Base-by-base conservation (phyloP, 495 filamentous ascomycete species). In the Lophiotrema nucula region DNA sequence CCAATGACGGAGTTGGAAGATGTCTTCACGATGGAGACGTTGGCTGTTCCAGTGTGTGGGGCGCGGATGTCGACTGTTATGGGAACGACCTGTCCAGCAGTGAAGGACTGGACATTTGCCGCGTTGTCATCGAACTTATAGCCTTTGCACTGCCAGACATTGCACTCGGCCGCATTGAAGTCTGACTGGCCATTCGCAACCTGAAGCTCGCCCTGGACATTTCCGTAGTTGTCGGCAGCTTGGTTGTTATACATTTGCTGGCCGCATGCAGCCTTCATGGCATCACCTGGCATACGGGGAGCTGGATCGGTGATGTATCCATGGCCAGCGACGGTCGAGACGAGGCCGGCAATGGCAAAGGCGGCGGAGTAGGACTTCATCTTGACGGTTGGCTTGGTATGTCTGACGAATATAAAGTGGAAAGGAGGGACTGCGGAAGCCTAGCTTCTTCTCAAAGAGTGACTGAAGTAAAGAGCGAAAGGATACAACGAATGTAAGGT, bases 121-220 rank as follows among this genome's bases (percentile, higher is more conserved):
- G 65, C 78, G 79, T 88, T 87, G 77, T 89, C 87, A 56, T 64
- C 83, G 69, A 82, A 88, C 70, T 88, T 82, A 72, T 81, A 81
- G 46, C 87, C 87, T 66, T 83, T 85, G 84, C 87, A 89, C 13
- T 86, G 77, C 73, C 76, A 88, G 44, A 86, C 71, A 69, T 87
- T 78, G 73, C 87, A 89, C 39, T 72, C 73, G 10, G 72, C 72
- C 37, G 75, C 70, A 64, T 85, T 71, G 76, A 82, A 87, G 64
- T 81, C 81, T 48, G 70, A 65, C 69, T 82, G 81, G 52, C 69
- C 58, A n/a, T 68, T 72, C 39, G 75, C 81, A 21, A 80, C 74
- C 60, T 86, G 79, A n/a, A 85, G 73, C 37, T 85, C 75, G 11
- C 80, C 81, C 65, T 89, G 84, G 18, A 88, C 75, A 72, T 88